Percentiles rank a stretch among this genome's conserved stretches.
These are phyloP conservation scores for Termitomyces sp. DNA, from an alignment of 768 basidiomycete genomes.

Conservation along the genomic window DNA sequence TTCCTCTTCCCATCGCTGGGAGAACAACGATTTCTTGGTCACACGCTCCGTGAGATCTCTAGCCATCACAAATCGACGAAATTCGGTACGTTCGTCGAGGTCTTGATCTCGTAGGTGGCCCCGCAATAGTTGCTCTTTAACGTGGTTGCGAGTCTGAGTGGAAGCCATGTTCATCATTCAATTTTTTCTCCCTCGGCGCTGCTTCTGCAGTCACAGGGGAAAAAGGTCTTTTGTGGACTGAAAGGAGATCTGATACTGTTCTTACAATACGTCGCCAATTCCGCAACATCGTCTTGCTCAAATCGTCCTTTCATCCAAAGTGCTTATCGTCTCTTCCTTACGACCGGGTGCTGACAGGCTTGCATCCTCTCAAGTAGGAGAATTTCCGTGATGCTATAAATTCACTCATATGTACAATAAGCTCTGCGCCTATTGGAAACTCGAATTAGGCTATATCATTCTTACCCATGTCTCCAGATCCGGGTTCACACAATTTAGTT, in stretches of 20 bases:
- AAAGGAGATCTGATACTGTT: background rate
- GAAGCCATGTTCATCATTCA: background rate
- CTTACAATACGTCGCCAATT: background rate
- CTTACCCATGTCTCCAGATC: background rate
- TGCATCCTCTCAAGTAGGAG: background rate
- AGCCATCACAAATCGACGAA: background rate
- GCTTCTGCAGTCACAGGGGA: background rate
- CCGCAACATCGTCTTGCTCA: background rate
- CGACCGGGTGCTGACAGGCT: background rate
- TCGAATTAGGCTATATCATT: background rate
- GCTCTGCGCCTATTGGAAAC: background rate
- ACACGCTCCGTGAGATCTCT: slow-evolving; percentile 5
- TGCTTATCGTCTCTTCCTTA: background rate
- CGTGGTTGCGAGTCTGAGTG: background rate
- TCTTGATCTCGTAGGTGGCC: background rate
- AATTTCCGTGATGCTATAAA: background rate
- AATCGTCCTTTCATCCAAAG: background rate
- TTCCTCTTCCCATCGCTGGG: slow-evolving; percentile 14
- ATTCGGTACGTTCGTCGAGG: background rate
- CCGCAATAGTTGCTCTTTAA: background rate
- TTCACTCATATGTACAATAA: background rate
- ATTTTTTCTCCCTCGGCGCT: background rate
- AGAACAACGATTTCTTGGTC: background rate
- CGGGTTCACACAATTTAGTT: background rate
- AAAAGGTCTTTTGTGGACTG: background rate